phyloP scores from a whole-genome alignment of 805 yeast species.

The Kazachstania africana region DNA sequence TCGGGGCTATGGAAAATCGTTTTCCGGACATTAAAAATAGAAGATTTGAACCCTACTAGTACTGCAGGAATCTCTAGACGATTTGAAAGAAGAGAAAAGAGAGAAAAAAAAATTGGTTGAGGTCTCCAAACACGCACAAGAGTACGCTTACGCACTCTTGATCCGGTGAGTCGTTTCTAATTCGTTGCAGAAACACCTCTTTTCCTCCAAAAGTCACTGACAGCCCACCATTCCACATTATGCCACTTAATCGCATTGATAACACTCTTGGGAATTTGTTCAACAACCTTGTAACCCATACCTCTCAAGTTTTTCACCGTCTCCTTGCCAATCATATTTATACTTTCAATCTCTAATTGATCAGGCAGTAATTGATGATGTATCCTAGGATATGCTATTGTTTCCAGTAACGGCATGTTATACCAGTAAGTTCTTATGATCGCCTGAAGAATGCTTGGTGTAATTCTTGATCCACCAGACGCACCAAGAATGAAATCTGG shows the following conservation, averaged over 20 bases:
- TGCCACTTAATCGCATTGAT: constrained; percentile 42
- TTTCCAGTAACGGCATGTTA: constrained; percentile 46
- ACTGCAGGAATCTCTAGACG: too few relatives aligned
- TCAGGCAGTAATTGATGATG: constrained; percentile 89
- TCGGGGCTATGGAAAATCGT: too few relatives aligned
- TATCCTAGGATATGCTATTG: constrained; percentile 67
- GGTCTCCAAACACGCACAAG: too few relatives aligned
- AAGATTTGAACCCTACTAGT: too few relatives aligned
- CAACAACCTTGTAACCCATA: constrained; percentile 40
- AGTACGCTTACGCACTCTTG: too few relatives aligned
- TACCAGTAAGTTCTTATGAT: constrained; percentile 54
- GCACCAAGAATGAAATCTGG: constrained; percentile 75
- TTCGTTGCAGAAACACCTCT: constrained; percentile 48
- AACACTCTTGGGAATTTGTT: constrained; percentile 38
- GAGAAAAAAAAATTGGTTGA: too few relatives aligned
- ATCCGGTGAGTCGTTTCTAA: too few relatives aligned
- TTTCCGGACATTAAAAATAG: too few relatives aligned
- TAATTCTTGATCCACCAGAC: constrained; percentile 86
- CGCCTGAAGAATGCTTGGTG: constrained; percentile 75
- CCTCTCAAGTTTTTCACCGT: constrained; percentile 26
- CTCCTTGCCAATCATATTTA: constrained; percentile 32
- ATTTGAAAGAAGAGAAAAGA: too few relatives aligned
- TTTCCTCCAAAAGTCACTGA: constrained; percentile 85
- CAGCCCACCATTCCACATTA: constrained; percentile 48
- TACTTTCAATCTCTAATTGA: constrained; percentile 43